These are phyloP conservation scores for Fusarium veterinarium DNA, from an alignment of 2,329 filamentous ascomycete genomes.

Conservation along the genomic window DNA sequence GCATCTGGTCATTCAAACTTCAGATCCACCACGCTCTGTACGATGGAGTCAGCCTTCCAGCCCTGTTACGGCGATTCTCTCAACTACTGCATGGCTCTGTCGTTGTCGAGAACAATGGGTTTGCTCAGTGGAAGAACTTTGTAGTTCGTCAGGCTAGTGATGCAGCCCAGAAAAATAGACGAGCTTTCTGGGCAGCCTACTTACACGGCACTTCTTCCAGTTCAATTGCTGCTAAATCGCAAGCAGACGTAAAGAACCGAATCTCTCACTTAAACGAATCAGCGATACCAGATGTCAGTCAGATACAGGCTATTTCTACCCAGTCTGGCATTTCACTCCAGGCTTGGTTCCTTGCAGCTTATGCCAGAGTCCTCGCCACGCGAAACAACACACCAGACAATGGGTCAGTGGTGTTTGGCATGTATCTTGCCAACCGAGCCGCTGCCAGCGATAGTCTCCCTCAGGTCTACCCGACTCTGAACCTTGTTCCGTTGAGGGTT, in stretches of 20 bases:
- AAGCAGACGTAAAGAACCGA: slow-evolving; percentile 27
- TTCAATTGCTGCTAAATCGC: background rate
- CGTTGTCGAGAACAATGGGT: background rate
- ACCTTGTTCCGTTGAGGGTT: slow-evolving; percentile 79
- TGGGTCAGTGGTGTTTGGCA: slow-evolving; percentile 70
- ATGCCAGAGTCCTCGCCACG: slow-evolving; percentile 61
- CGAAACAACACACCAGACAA: slow-evolving; percentile 47
- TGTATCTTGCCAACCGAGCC: slow-evolving; percentile 85
- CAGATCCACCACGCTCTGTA: slow-evolving; percentile 89
- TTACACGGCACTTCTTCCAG: slow-evolving; percentile 39
- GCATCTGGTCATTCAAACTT: slow-evolving; percentile 57
- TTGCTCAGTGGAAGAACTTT: slow-evolving; percentile 46
- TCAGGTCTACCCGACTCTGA: slow-evolving; percentile 76
- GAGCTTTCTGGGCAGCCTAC: slow-evolving; percentile 58
- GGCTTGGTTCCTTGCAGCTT: slow-evolving; percentile 78
- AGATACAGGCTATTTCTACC: slow-evolving; percentile 52
- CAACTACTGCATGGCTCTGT: slow-evolving; percentile 12
- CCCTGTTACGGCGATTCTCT: slow-evolving; percentile 61
- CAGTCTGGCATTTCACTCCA: slow-evolving; percentile 74
- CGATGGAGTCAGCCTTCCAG: slow-evolving; percentile 81
- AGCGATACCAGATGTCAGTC: slow-evolving; percentile 55
- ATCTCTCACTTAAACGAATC: slow-evolving; percentile 57
- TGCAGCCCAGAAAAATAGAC: slow-evolving; percentile 28
- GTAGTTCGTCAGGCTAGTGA: slow-evolving; percentile 16
- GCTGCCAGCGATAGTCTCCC: slow-evolving; percentile 61